Percentiles rank a stretch among this genome's conserved stretches.
Evolutionary conservation across 805 yeast species (phyloP).

Genomic region (Pichia heedii): DNA sequence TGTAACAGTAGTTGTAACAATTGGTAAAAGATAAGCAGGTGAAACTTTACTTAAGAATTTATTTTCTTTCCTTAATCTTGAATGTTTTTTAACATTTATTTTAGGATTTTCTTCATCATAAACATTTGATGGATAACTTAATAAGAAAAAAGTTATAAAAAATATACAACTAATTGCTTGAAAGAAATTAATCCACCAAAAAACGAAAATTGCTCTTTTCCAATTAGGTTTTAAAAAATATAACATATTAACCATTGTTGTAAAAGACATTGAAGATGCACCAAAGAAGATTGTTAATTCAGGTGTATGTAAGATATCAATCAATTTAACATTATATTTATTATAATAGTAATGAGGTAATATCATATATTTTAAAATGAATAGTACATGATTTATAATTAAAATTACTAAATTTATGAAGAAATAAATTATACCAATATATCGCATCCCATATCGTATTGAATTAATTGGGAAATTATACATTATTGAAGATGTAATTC

Average conservation of each 20-base stretch:
- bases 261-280: conserved; percentile 71
- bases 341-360: conserved; percentile 19
- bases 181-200: conserved; percentile 68
- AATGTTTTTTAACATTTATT: conserved; percentile 12
- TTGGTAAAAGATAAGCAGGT: conserved; percentile 57
- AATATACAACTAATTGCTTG: conserved; percentile 52
- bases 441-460: conserved; percentile 19
- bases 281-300: conserved; percentile 59
- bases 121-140: conserved; percentile 7
- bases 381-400: conserved; percentile 33
- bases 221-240: conserved; percentile 33
- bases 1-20: conserved; percentile 73
- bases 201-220: conserved; percentile 42
- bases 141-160: conserved; percentile 48
- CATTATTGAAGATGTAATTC: conserved; percentile 57
- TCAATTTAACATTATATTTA: conserved; percentile 13
- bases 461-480: conserved; percentile 58
- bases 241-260: conserved; percentile 54
- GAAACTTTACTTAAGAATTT: conserved; percentile 34
- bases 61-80: conserved; percentile 14
- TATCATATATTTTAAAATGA: conserved; percentile 31
- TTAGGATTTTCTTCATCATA: conserved; percentile 8
- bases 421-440: conserved; percentile 54
- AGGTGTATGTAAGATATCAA: conserved; percentile 31
- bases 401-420: conserved; percentile 45